A percentile compares a stretch with the other conserved stretches of the same genome.
phyloP scores from a whole-genome alignment of 139 green algal species.

The Trebouxia sp. region DNA sequence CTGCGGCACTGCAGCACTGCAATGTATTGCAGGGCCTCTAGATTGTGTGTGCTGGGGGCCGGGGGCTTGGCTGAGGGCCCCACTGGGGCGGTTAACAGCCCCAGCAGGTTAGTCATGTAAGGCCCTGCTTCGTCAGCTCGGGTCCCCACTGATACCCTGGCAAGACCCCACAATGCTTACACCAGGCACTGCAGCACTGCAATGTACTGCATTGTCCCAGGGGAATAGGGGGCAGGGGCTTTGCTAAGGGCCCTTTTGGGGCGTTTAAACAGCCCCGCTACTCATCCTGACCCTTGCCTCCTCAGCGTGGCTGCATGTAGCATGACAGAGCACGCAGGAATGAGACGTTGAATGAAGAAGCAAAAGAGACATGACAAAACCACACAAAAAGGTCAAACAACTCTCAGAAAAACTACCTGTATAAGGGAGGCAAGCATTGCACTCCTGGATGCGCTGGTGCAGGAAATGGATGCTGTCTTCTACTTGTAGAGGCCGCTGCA shows the following conservation, averaged over 20 bases:
- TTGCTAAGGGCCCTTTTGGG: conserved; percentile 42
- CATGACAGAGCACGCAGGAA: neutral
- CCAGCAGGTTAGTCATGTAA: conserved; percentile 39
- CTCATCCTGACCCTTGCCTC: conserved; percentile 28
- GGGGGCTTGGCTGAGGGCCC: conserved; percentile 34
- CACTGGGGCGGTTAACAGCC: conserved; percentile 59
- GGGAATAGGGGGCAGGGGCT: conserved; percentile 7
- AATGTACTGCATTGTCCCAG: conserved; percentile 49
- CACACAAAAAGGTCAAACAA: neutral
- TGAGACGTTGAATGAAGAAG: neutral
- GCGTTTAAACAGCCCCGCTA: conserved; percentile 53
- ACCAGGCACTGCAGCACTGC: too few relatives aligned
- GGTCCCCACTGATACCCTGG: conserved; percentile 48
- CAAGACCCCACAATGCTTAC: neutral
- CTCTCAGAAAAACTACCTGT: neutral
- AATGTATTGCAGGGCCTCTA: conserved; percentile 49
- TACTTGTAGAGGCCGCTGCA: conserved; percentile 28
- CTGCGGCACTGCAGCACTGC: conserved; percentile 71
- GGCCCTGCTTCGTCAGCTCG: conserved; percentile 36
- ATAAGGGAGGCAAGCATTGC: conserved; percentile 83
- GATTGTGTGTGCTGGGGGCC: neutral
- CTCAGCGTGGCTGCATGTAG: conserved; percentile 35
- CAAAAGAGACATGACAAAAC: neutral
- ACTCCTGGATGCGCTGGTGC: conserved; percentile 70
- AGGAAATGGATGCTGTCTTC: conserved; percentile 30